Evolutionary conservation across 2,329 filamentous ascomycete species (phyloP), one percentile per base, ranked within the genome.

Genomic region (Exophiala calicioides): DNA sequence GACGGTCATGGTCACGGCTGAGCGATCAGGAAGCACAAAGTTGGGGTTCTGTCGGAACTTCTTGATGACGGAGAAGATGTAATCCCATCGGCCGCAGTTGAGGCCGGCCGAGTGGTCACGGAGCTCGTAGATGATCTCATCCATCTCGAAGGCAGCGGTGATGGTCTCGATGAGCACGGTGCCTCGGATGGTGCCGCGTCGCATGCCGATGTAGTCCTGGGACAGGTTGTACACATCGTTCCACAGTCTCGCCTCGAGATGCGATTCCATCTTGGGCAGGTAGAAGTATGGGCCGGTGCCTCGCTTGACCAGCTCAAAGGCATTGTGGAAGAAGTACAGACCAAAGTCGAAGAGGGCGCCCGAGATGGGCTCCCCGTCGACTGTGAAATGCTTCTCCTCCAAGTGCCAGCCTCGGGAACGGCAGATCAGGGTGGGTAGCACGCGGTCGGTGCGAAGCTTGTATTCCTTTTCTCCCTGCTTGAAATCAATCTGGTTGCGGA

Each of bases 41-140:
- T 85, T 84, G 62, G 87, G 78, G 77, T 96, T 93, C 64, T 95
- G 83, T 67, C 93, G 88, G 86, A 97, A 95, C 72, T 95, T 95
- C 81, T 98, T 98, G 78, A 98, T 97, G 65, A 91, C 89, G 69
- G 86, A 93, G 80, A 98, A 98, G 74, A 98, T 97, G 79, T 98
- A 98, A 68, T 98, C 93, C 93, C 93, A 98, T 60, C 93, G 86
- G 57, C 93, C 93, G 72, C 93, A 97, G 82, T 98, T 98, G 64
- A 98, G 82, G 36, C 93, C 93, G 5, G 91, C 86, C 68, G 85
- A 91, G 78, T 98, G 93, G 66, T 97, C 91, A 52, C 93, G 86
- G 59, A 98, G 85, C 76, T 97, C 93, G 71, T 96, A 98, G 73
- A 98, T 97, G 72, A 98, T 97, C 82, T 98, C 93, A 63, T 98